Evolutionary conservation across 73 alveolate genomes (phyloP), one percentile per base, ranked within the genome.

Genomic region (Tetrahymena thermophila): DNA sequence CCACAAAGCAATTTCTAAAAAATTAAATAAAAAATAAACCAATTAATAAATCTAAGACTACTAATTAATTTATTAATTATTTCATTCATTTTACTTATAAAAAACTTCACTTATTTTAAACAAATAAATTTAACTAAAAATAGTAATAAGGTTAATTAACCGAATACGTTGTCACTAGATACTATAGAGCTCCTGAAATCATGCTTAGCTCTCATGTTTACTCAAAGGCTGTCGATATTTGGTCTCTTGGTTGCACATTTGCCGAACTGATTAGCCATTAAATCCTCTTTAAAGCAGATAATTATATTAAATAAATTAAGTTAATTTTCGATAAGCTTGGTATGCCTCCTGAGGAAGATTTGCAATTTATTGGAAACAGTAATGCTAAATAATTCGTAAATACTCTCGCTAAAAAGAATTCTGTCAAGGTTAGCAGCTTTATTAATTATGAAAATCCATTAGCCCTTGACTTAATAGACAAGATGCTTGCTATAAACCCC

Each of bases 161-260:
- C n/a, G 98, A 97, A 96, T 97, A 97, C 85, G 98, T 97, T 21
- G 98, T 96, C 21, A 97, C 99, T 34, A 95, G 98, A 93, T 97
- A 94, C 94, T 97, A 97, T 94, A 96, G 99, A 93, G 98, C 99
- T 19, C 99, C 99, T 17, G 99, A 97, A 96, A 96, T 97, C 5
- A 95, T 97, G 98, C 93, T 97, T 37, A 94, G 97, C 35, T 71
- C 96, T 19, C 98, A 97, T 57, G 97, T 94, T 55, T 97, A 97
- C 94, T 93, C 97, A 16, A 96, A 97, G 84, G 96, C 98, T 56
- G 96, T 97, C n/a, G 99, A 97, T 83, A 97, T 97, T 44, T 97
- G 99, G 99, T 94, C 97, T 28, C 97, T 97, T 40, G 99, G 98
- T 23, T 97, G 99, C 94, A 95, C 98, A 25, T 97, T 97, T 94